These are phyloP conservation scores for Fomitopsis betulina DNA, from an alignment of 1,284 basidiomycete genomes.

Conservation along the genomic window DNA sequence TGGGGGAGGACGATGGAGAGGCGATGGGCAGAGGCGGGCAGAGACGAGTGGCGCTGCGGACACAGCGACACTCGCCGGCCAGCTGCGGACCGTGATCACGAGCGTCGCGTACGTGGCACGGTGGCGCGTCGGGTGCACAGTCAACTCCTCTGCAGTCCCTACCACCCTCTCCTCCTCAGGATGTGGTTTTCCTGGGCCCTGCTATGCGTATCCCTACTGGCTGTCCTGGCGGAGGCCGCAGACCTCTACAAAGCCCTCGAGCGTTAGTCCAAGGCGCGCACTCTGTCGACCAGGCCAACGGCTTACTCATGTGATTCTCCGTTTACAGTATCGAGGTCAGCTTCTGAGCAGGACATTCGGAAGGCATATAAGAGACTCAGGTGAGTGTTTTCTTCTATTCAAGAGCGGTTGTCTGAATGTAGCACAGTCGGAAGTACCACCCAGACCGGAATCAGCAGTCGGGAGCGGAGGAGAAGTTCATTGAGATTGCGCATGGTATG, in stretches of 20 bases:
- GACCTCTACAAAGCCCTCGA: conserved; percentile 77
- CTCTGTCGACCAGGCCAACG: conserved; percentile 18
- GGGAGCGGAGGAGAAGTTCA: conserved; percentile 80
- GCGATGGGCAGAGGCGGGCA: background rate
- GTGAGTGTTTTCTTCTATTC: conserved; percentile 21
- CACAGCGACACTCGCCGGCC: no score
- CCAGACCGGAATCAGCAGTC: conserved; percentile 92
- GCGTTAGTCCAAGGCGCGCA: conserved; percentile 48
- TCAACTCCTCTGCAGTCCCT: background rate
- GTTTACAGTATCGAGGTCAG: conserved; percentile 65
- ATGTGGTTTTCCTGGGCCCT: conserved; percentile 18
- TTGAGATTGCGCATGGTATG: conserved; percentile 84
- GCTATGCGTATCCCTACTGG: conserved; percentile 37
- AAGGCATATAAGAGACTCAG: conserved; percentile 90
- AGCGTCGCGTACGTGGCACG: background rate
- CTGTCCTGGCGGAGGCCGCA: conserved; percentile 48
- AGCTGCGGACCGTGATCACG: background rate
- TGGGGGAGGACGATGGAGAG: background rate
- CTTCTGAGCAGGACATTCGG: conserved; percentile 84
- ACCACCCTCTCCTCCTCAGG: background rate
- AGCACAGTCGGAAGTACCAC: conserved; percentile 43
- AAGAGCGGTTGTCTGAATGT: background rate
- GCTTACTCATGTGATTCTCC: conserved; percentile 23
- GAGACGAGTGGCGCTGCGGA: background rate
- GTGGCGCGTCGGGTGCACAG: background rate